phyloP scores from a whole-genome alignment of 441 rosid species.

The Theobroma grandiflorum region DNA sequence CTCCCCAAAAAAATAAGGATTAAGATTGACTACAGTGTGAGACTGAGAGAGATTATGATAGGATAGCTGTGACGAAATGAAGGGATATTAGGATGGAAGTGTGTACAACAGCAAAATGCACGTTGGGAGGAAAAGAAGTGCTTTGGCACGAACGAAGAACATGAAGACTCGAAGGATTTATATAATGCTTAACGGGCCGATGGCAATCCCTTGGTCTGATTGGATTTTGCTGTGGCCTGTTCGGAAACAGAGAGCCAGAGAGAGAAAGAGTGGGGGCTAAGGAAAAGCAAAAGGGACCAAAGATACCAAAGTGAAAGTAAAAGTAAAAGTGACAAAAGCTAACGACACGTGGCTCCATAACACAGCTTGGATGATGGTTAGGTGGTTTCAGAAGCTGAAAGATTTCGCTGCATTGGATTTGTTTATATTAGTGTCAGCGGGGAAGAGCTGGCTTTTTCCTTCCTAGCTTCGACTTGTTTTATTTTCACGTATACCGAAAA shows the following conservation, averaged over 20 bases:
- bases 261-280: slow-evolving; percentile 36
- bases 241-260: background rate
- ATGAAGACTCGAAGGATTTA: slow-evolving; percentile 17
- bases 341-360: slow-evolving; percentile 27
- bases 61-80: background rate
- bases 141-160: slow-evolving; percentile 33
- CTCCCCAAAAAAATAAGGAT: background rate
- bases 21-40: background rate
- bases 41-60: background rate
- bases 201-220: background rate
- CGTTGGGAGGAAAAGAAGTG: background rate
- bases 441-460: slow-evolving; percentile 22
- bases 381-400: background rate
- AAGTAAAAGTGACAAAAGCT: slow-evolving; percentile 12
- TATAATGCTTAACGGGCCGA: slow-evolving; percentile 18
- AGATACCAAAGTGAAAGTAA: slow-evolving; percentile 24
- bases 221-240: slow-evolving; percentile 1
- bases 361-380: background rate
- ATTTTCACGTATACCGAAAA: slow-evolving; percentile 1
- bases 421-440: background rate
- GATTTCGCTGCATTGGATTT: background rate
- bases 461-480: background rate
- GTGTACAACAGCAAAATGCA: background rate
- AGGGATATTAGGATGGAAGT: background rate
- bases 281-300: slow-evolving; percentile 31